Evolutionary conservation across 2,329 filamentous ascomycete genomes (phyloP), one percentile per base, ranked within the genome.

Genomic region (Claviceps africana): DNA sequence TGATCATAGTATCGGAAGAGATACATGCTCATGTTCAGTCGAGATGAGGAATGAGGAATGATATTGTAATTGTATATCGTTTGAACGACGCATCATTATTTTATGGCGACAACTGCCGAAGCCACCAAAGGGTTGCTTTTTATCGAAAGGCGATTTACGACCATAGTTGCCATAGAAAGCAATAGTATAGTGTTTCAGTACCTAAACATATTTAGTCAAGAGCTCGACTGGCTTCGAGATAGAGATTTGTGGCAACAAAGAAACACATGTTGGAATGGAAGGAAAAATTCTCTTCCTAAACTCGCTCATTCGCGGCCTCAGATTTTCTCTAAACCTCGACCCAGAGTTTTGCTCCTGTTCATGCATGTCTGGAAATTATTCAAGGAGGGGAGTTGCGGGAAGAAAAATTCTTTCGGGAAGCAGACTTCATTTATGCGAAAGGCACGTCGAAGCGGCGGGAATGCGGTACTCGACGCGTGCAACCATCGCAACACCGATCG

Each of bases 151-250:
- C 30, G 52, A 51, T 57, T 45, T 47, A 53, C 51, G n/a, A 50
- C 21, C 22, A 30, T 19, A 43, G 47, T 52, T 25, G 48, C 45
- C 21, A 42, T 45, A 44, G 25, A 44, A 42, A 25, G 35, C 22
- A 47, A 43, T 37, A 51, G 15, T n/a, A n/a, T 35, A 47, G 31
- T 42, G 43, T 44, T 47, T 50, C 42, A 51, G 37, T 45, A 47
- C 44, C 47, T 53, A 51, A 49, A 37, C 46, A 56, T 33, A 48
- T 56, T 59, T 59, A 59, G 58, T 53, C 54, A 54, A 13, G 30
- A 51, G 49, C 47, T 47, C 43, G 21, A 56, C 30, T 31, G 50
- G 40, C 51, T 52, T 30, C 5, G 19, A 37, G 17, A 11, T 44
- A 30, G 39, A 51, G 19, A 45, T n/a, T 39, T 22, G 35, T 40